Evolutionary conservation across 2,329 filamentous ascomycete species (phyloP).

Genomic region (Colletotrichum caudatum): DNA sequence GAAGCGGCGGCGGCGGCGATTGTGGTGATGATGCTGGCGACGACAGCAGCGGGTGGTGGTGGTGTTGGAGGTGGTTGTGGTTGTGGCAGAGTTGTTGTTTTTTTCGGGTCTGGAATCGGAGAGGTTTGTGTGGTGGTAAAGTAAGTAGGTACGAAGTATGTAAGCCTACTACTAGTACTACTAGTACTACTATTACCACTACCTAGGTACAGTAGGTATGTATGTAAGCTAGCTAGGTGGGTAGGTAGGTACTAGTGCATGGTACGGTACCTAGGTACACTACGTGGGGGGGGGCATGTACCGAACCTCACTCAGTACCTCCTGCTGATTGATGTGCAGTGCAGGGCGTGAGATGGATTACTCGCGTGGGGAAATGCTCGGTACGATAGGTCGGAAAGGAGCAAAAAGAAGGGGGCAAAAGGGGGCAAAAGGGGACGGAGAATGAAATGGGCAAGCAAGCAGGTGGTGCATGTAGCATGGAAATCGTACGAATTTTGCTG

Average conservation of each 20-base stretch:
- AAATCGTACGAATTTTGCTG: not conserved
- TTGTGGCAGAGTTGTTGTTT: slow-evolving; percentile 28
- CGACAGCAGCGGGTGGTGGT: slow-evolving; percentile 2
- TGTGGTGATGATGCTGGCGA: slow-evolving; percentile 10
- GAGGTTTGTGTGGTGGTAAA: slow-evolving; percentile 21
- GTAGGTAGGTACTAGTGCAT: too few relatives aligned
- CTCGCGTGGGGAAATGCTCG: slow-evolving; percentile 30
- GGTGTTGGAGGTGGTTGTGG: slow-evolving; percentile 5
- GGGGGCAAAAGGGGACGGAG: not conserved
- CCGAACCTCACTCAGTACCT: too few relatives aligned
- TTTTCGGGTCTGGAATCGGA: slow-evolving; percentile 22
- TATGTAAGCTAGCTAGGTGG: not conserved
- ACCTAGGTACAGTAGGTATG: not conserved
- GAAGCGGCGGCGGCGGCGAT: not conserved
- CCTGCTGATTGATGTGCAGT: not conserved
- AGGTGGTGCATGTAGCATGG: too few relatives aligned
- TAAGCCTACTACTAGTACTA: not conserved
- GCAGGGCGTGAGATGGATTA: not conserved
- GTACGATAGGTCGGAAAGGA: slow-evolving; percentile 16
- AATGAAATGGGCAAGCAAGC: not conserved
- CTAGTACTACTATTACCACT: too few relatives aligned
- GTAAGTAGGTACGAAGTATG: slow-evolving; percentile 3
- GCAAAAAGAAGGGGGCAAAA: too few relatives aligned
- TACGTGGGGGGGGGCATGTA: too few relatives aligned
- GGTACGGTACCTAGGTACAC: not conserved